Conservation (phyloP, 176 grass and related monocot species). For the Tillandsia fasciculata region DNA sequence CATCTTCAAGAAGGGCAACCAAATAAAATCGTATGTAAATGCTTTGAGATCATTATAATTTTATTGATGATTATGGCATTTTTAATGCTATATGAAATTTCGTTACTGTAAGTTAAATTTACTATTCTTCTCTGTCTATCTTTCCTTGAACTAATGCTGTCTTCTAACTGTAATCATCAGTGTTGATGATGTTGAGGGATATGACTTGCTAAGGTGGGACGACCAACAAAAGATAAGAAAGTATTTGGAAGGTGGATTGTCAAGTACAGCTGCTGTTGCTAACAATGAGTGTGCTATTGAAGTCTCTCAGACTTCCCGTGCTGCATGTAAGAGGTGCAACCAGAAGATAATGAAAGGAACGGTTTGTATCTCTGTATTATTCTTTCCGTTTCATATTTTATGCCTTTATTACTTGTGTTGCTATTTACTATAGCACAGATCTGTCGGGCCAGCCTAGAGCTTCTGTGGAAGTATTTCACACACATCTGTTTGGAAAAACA, state of each 20-base stretch:
- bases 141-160: background rate
- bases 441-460: too few relatives aligned
- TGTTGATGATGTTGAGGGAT: slow-evolving; percentile 82
- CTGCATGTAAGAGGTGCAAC: slow-evolving; percentile 64
- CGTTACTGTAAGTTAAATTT: background rate
- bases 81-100: background rate
- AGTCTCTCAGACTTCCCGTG: slow-evolving; percentile 67
- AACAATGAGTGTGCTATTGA: slow-evolving; percentile 63
- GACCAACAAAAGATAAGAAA: slow-evolving; percentile 84
- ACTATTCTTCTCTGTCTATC: background rate
- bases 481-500: too few relatives aligned
- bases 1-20: slow-evolving; percentile 78
- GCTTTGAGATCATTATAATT: background rate
- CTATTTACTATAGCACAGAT: background rate
- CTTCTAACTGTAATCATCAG: slow-evolving; percentile 26
- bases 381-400: slow-evolving; percentile 12
- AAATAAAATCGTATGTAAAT: slow-evolving; percentile 73
- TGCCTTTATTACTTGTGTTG: background rate
- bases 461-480: too few relatives aligned
- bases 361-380: slow-evolving; percentile 44
- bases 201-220: slow-evolving; percentile 84
- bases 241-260: slow-evolving; percentile 45
- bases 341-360: slow-evolving; percentile 83
- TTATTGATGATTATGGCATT: background rate
- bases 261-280: slow-evolving; percentile 20